phyloP scores from a whole-genome alignment of 148 eudicot species.

The Nepenthes mirabilis region DNA sequence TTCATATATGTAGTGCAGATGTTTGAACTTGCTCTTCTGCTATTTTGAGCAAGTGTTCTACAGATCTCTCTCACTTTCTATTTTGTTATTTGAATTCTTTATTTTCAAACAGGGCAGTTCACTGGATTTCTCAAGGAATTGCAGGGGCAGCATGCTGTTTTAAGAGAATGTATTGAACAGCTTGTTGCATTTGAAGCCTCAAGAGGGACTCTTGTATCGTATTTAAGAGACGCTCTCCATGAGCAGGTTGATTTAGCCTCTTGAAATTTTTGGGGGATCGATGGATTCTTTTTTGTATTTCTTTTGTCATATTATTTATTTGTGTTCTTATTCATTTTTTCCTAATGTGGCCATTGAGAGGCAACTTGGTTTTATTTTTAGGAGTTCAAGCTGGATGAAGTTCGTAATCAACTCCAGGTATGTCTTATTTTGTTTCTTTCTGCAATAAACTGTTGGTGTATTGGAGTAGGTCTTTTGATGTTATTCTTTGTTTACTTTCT shows the following conservation, averaged over 20 bases:
- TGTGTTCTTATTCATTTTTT: neutral
- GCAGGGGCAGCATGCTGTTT: slow-evolving; percentile 52
- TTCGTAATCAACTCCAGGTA: slow-evolving; percentile 28
- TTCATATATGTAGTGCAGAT: too few species aligned
- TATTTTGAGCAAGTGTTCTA: neutral
- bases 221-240: slow-evolving; percentile 58
- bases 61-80: neutral
- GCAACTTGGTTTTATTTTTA: slow-evolving; percentile 15
- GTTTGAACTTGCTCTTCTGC: too few species aligned
- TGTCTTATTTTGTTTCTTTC: too few species aligned
- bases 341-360: neutral
- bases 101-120: slow-evolving; percentile 21
- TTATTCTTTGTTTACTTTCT: too few species aligned
- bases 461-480: too few species aligned
- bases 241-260: slow-evolving; percentile 47
- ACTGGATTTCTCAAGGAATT: slow-evolving; percentile 52
- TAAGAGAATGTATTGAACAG: slow-evolving; percentile 66
- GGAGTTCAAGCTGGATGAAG: slow-evolving; percentile 70
- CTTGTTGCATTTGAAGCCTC: slow-evolving; percentile 53
- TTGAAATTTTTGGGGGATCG: neutral
- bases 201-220: slow-evolving; percentile 61
- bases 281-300: neutral
- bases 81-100: neutral
- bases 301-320: neutral
- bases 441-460: too few species aligned